phyloP scores from a whole-genome alignment of 164 flowering plant genomes.

The Vitis rotundifolia region DNA sequence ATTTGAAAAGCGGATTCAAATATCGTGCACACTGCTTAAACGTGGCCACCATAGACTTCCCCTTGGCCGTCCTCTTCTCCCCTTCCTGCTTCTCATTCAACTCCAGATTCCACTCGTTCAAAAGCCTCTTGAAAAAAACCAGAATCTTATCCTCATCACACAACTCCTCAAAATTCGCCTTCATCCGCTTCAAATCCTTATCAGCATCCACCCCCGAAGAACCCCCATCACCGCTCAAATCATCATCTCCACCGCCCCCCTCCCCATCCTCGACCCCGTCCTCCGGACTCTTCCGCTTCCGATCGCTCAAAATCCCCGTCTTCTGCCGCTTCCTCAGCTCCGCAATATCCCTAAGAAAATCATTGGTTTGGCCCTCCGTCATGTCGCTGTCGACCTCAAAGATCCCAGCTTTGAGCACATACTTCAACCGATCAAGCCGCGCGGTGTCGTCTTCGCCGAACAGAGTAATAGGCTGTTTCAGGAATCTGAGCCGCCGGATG shows the following conservation, averaged over 20 bases:
- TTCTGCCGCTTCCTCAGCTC: conserved; percentile 94
- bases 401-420: conserved; percentile 66
- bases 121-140: conserved; percentile 85
- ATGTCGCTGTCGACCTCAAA: conserved; percentile 94
- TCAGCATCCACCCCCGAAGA: conserved; percentile 72
- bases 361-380: conserved; percentile 98
- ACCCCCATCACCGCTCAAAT: conserved; percentile 68
- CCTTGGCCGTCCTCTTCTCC: conserved; percentile 91
- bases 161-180: conserved; percentile 78
- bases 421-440: conserved; percentile 76
- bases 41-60: conserved; percentile 89
- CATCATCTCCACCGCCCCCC: conserved; percentile 48
- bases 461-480: conserved; percentile 89
- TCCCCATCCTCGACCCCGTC: conserved; percentile 59
- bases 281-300: conserved; percentile 65
- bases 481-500: conserved; percentile 79
- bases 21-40: conserved; percentile 97
- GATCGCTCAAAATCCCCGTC: conserved; percentile 68
- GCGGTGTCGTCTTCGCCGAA: conserved; percentile 92
- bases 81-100: conserved; percentile 64
- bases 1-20: conserved; percentile 85
- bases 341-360: conserved; percentile 83
- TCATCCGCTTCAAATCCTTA: conserved; percentile 83
- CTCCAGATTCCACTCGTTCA: conserved; percentile 98
- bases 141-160: conserved; percentile 93